Evolutionary conservation across 1,284 basidiomycete genomes (phyloP), one percentile per base, ranked within the genome.

Genomic region (Puccinia triticina): DNA sequence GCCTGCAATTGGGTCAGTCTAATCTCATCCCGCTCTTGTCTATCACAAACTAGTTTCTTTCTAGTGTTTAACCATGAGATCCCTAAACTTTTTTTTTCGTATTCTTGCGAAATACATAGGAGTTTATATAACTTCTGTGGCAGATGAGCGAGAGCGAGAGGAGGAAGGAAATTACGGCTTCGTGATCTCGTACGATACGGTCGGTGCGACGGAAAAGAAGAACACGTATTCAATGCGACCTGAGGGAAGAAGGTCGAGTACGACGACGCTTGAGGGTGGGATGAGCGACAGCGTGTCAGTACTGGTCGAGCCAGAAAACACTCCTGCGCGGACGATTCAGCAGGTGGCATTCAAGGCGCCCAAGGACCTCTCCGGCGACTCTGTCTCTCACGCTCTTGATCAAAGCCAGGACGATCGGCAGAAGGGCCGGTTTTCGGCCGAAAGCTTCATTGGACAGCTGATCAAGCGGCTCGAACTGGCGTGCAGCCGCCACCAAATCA

Each of bases 71-170:
- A 48, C 21, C 34, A 50, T 8, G 46, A 16, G 29, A 11, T 43
- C 48, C 50, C 32, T 75, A 12, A n/a, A n/a, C n/a, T n/a, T n/a
- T 23, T 57, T 67, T 23, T 69, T 32, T 29, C 57, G 46, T 50
- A 61, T 83, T 84, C 82, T 26, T 53, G 77, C 64, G 50, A 84
- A 37, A 84, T n/a, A n/a, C n/a, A n/a, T 83, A 72, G 83, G 64
- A 23, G 48, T n/a, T 75, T 98, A 97, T 86, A 96, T 97, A 82
- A 88, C 96, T 48, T 96, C 94, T 1, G 92, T 94, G 0, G 88
- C 97, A 7, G 94, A 96, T 87, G 94, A 96, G 87, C 91, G 93
- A 0, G 94, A 93, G 84, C 91, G 94, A 37, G 94, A 96, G 87
- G 91, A 92, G 0, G 85, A 89, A 14, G 93, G 96, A 87, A 98